phyloP scores from a whole-genome alignment of 1,284 basidiomycete genomes.

The Cutaneotrichosporon sp. region DNA sequence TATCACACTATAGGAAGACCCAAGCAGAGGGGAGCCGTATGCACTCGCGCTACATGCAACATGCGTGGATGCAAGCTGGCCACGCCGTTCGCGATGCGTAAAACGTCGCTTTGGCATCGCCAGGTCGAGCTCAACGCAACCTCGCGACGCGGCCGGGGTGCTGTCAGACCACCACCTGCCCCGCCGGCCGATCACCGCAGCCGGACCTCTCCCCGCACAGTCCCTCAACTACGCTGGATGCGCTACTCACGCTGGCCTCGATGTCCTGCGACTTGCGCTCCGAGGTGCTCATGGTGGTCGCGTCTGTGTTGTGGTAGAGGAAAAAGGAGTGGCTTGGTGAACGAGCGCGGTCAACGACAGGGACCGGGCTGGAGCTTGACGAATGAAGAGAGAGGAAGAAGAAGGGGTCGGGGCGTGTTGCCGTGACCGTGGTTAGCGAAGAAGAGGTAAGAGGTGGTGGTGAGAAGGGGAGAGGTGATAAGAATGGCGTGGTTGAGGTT shows the following conservation, averaged over 20 bases:
- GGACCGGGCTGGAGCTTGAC: no score
- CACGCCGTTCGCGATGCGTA: no score
- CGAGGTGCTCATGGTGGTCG: not conserved
- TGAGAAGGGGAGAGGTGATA: not conserved
- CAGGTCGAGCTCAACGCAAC: no score
- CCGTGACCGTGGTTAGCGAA: not conserved
- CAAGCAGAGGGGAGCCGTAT: no score
- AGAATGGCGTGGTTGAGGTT: not conserved
- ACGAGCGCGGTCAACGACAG: not conserved
- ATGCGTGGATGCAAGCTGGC: no score
- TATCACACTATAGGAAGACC: not conserved
- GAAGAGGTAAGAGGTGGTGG: not conserved
- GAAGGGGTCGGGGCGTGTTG: not conserved
- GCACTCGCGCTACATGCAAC: no score
- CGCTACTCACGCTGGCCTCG: slow-evolving; percentile 1
- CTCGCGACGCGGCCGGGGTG: no score
- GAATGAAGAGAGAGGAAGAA: not conserved
- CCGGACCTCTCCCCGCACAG: not conserved
- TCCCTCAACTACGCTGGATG: not conserved
- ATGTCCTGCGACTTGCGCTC: not conserved
- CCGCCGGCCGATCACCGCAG: no score
- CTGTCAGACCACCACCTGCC: no score
- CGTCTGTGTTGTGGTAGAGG: not conserved
- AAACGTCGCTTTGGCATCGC: no score
- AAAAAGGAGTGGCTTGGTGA: not conserved